These are phyloP conservation scores for Monilinia aucupariae DNA, from an alignment of 2,329 filamentous ascomycete genomes.

Conservation along the genomic window DNA sequence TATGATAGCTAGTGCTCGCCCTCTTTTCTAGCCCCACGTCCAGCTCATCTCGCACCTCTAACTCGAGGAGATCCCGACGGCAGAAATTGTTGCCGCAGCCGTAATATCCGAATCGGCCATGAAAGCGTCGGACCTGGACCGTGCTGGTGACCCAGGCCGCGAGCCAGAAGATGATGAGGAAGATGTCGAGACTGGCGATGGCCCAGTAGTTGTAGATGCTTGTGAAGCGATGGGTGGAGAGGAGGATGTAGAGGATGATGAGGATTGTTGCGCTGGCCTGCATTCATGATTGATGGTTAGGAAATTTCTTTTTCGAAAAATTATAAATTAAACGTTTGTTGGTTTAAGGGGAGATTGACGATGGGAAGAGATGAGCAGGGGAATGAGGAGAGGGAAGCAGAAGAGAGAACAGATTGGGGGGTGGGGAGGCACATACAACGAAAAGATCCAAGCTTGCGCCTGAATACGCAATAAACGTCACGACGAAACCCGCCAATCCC, in stretches of 20 bases:
- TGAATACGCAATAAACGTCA: constrained; percentile 9
- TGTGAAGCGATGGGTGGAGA: constrained; percentile 1
- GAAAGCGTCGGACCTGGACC: not conserved
- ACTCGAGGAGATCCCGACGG: constrained; percentile 1
- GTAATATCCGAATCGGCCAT: not conserved
- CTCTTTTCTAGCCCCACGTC: not conserved
- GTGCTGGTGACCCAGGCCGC: constrained; percentile 1
- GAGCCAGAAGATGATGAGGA: constrained; percentile 10
- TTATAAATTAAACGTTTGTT: no score
- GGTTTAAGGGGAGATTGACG: no score
- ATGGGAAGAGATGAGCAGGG: not conserved
- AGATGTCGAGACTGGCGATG: constrained; percentile 6
- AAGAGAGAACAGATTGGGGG: no score
- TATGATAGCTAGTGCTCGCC: not conserved
- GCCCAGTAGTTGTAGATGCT: constrained; percentile 13
- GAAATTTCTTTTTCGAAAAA: no score
- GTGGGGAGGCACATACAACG: not conserved
- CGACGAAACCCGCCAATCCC: constrained; percentile 8
- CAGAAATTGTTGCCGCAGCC: constrained; percentile 4
- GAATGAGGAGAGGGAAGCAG: not conserved
- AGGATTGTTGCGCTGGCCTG: constrained; percentile 13
- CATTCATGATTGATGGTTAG: not conserved
- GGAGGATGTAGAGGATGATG: constrained; percentile 8
- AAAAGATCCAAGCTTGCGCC: constrained; percentile 9
- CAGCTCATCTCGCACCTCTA: constrained; percentile 6